These are phyloP conservation scores for Trichoderma erinaceum DNA, from an alignment of 495 filamentous ascomycete genomes.

Conservation along the genomic window DNA sequence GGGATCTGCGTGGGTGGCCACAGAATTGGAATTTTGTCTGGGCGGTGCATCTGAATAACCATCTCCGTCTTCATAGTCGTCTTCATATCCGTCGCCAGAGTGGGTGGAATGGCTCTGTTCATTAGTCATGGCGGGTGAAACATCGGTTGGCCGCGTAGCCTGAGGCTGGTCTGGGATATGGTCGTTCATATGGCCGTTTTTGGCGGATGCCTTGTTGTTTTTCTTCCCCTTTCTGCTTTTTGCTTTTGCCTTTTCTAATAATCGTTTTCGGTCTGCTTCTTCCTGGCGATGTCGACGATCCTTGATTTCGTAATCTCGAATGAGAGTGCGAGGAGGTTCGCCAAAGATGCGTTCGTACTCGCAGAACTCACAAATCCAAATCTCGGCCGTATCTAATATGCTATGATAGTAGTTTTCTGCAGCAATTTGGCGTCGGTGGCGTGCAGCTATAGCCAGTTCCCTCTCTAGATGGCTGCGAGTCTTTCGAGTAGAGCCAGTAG, in stretches of 20 bases:
- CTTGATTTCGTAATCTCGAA: constrained; percentile 86
- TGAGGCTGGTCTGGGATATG: background rate
- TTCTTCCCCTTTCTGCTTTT: constrained; percentile 72
- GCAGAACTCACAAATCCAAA: constrained; percentile 94
- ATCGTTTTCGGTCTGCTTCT: constrained; percentile 67
- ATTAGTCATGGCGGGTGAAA: background rate
- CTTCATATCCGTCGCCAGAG: constrained; percentile 9
- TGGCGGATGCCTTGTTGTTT: constrained; percentile 50
- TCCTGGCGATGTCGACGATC: constrained; percentile 74
- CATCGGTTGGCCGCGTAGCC: background rate
- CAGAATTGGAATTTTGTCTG: background rate
- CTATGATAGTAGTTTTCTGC: constrained; percentile 64
- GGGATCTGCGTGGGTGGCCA: background rate
- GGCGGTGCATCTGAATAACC: background rate
- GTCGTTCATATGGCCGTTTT: constrained; percentile 36
- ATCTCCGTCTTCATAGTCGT: constrained; percentile 9
- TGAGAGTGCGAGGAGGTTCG: constrained; percentile 66
- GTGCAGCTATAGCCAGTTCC: constrained; percentile 29
- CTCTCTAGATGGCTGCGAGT: constrained; percentile 25
- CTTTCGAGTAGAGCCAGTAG: background rate
- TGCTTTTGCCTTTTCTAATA: constrained; percentile 89
- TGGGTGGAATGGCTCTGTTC: constrained; percentile 3
- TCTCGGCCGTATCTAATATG: constrained; percentile 64
- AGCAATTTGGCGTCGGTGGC: constrained; percentile 34
- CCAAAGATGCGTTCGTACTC: constrained; percentile 81